Conservation (phyloP, 2,329 filamentous ascomycete species). For the Calonectria henricotiae region DNA sequence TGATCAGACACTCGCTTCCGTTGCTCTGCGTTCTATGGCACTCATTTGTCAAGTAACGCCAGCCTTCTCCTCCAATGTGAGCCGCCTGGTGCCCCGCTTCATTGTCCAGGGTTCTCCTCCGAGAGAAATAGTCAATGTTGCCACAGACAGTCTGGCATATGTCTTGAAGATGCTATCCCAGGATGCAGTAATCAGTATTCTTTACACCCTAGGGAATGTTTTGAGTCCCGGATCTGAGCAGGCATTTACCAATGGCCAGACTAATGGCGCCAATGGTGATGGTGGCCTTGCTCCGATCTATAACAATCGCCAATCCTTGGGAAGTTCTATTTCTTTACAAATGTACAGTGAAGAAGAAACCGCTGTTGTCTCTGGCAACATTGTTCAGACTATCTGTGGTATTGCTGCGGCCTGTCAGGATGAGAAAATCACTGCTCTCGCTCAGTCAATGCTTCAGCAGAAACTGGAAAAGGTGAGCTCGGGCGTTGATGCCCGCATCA, state of each 20-base stretch:
- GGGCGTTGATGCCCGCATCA: conserved; percentile 87
- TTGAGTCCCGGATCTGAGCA: conserved; percentile 81
- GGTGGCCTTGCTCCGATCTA: conserved; percentile 65
- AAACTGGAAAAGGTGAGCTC: conserved; percentile 90
- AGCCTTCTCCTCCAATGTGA: conserved; percentile 81
- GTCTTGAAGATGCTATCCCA: conserved; percentile 88
- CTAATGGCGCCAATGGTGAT: conserved; percentile 63
- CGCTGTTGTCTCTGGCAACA: conserved; percentile 83
- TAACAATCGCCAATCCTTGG: conserved; percentile 72
- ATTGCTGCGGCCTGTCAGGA: conserved; percentile 88
- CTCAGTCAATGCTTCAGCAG: conserved; percentile 96
- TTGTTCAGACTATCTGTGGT: conserved; percentile 96
- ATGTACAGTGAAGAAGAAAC: conserved; percentile 85
- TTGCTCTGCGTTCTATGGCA: conserved; percentile 86
- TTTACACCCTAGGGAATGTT: conserved; percentile 97
- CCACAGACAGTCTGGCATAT: conserved; percentile 88
- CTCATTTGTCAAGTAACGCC: conserved; percentile 84
- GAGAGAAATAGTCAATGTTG: conserved; percentile 79
- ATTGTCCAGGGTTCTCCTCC: conserved; percentile 88
- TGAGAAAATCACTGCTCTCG: conserved; percentile 92
- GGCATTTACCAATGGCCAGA: conserved; percentile 68
- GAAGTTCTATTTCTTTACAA: conserved; percentile 85
- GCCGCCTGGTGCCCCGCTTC: conserved; percentile 85
- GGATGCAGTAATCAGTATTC: conserved; percentile 93
- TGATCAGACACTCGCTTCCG: conserved; percentile 82